phyloP scores from a whole-genome alignment of 23 red algal species.

The Gracilaria gracilis region DNA sequence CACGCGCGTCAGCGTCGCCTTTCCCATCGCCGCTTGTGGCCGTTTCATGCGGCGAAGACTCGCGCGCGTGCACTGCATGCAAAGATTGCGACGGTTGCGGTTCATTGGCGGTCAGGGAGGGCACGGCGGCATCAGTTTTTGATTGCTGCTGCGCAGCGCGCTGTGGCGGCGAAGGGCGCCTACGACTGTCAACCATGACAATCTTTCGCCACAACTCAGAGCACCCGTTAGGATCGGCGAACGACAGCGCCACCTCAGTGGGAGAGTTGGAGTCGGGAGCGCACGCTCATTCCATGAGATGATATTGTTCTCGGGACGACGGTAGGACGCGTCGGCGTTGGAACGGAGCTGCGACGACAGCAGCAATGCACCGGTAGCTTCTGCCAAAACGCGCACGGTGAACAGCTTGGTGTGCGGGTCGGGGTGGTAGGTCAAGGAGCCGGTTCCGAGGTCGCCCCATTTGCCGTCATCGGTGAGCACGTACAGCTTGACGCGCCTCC shows the following conservation, averaged over 20 bases:
- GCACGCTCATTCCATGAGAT: constrained; percentile 58
- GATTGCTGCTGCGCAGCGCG: not conserved
- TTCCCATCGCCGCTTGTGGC: not conserved
- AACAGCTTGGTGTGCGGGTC: constrained; percentile 35
- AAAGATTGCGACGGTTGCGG: not conserved
- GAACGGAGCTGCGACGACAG: constrained; percentile 37
- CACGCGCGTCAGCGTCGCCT: not conserved
- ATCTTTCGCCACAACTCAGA: constrained; percentile 39
- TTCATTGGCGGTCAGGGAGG: not conserved
- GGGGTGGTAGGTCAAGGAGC: constrained; percentile 27
- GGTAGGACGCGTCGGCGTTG: constrained; percentile 28
- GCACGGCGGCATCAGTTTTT: not conserved
- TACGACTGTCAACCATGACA: constrained; percentile 1
- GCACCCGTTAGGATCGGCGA: constrained; percentile 43
- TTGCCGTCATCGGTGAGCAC: constrained; percentile 50
- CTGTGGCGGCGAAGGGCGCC: not conserved
- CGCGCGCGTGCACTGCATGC: not conserved
- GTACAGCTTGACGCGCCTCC: constrained; percentile 57
- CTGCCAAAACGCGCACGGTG: constrained; percentile 29
- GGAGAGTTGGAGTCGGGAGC: constrained; percentile 2
- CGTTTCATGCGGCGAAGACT: not conserved
- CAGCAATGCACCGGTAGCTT: constrained; percentile 18
- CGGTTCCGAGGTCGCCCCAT: constrained; percentile 64
- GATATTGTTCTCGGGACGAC: constrained; percentile 42
- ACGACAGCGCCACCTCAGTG: constrained; percentile 40